These are phyloP conservation scores for Moelleriella libera DNA, from an alignment of 2,329 filamentous ascomycete species.

Conservation along the genomic window DNA sequence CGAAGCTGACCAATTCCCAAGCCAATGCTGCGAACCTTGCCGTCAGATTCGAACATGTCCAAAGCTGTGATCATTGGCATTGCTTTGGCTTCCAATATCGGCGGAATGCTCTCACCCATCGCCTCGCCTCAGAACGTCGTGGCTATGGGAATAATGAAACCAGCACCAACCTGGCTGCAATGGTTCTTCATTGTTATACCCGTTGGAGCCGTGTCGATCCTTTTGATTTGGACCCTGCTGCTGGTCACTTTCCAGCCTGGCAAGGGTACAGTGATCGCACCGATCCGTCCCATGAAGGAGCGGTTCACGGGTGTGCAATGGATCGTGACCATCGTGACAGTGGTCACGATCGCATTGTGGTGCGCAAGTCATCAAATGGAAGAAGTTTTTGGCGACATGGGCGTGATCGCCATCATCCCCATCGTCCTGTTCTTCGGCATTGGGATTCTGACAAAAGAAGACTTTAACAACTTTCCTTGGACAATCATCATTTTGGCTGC, in stretches of 20 bases:
- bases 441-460: slow-evolving; percentile 91
- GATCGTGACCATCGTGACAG: slow-evolving; percentile 76
- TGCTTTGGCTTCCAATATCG: slow-evolving; percentile 87
- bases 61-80: slow-evolving; percentile 94
- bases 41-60: slow-evolving; percentile 80
- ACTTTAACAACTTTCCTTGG: slow-evolving; percentile 99
- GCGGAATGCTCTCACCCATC: slow-evolving; percentile 91
- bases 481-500: slow-evolving; percentile 98
- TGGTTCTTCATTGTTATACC: slow-evolving; percentile 97
- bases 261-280: slow-evolving; percentile 74
- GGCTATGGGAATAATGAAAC: slow-evolving; percentile 88
- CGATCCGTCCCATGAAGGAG: slow-evolving; percentile 82
- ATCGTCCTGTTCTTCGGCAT: slow-evolving; percentile 94
- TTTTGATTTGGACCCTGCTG: slow-evolving; percentile 80
- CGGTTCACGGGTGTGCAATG: slow-evolving; percentile 78
- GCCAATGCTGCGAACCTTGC: slow-evolving; percentile 88
- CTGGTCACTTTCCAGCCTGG: slow-evolving; percentile 76
- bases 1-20: slow-evolving; percentile 16
- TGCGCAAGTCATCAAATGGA: slow-evolving; percentile 86
- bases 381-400: slow-evolving; percentile 87
- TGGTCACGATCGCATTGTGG: slow-evolving; percentile 81
- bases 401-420: slow-evolving; percentile 91
- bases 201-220: slow-evolving; percentile 76
- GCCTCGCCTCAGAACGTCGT: slow-evolving; percentile 97
- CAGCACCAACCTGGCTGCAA: slow-evolving; percentile 78